A percentile compares a stretch with the other conserved stretches of the same genome.
phyloP scores from a whole-genome alignment of 2,329 filamentous ascomycete species.

The Stemphylium beticola region DNA sequence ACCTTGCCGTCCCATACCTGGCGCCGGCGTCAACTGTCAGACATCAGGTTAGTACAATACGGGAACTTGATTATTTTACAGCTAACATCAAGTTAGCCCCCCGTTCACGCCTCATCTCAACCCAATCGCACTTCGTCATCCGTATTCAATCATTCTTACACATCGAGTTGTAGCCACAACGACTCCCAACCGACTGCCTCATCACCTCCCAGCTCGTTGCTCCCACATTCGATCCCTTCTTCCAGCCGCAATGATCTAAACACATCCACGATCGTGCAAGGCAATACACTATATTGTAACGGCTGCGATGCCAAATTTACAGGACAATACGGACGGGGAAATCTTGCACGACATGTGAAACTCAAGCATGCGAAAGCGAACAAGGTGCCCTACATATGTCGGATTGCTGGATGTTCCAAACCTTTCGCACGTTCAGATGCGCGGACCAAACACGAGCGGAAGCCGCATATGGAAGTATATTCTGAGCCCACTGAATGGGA shows the following conservation, averaged over 20 bases:
- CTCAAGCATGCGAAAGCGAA: constrained; percentile 9
- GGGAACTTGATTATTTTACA: not conserved
- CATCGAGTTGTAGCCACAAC: not conserved
- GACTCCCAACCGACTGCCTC: not conserved
- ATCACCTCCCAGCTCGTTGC: not conserved
- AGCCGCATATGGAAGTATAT: constrained; percentile 10
- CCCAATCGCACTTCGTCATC: no score
- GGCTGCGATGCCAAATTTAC: constrained; percentile 15
- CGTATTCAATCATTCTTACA: no score
- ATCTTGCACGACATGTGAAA: constrained; percentile 14
- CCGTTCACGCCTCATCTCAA: no score
- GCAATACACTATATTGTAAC: constrained; percentile 1
- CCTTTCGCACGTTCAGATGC: constrained; percentile 17
- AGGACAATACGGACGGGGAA: constrained; percentile 14
- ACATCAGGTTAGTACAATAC: not conserved
- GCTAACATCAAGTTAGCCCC: not conserved
- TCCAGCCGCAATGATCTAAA: not conserved
- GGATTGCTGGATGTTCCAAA: constrained; percentile 4
- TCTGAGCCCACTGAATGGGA: constrained; percentile 1
- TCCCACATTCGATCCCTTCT: not conserved
- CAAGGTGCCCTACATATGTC: constrained; percentile 3
- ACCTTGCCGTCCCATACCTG: not conserved
- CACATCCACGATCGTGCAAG: not conserved
- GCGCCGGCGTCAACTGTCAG: not conserved
- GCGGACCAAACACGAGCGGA: constrained; percentile 16